Base-by-base conservation (phyloP, 1,284 basidiomycete species). In the Ustanciosporium gigantosporum region DNA sequence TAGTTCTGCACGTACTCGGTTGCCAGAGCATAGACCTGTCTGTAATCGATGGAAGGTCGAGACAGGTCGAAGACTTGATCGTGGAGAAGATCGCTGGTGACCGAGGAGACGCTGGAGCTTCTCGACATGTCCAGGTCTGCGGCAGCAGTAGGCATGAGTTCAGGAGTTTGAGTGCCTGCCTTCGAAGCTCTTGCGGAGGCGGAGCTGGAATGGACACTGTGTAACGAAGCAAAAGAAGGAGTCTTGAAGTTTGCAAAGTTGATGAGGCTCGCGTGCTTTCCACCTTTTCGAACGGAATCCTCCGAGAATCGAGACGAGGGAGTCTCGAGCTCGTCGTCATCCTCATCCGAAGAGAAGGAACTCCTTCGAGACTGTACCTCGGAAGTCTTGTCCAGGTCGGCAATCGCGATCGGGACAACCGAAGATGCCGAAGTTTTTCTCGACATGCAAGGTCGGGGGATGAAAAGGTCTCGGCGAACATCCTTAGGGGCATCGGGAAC, bases 11-110 rank as follows among this genome's bases (percentile, higher is more conserved):
- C 46, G 22, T 48, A 48, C 25, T 48, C 31, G 23, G 41, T 36
- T 9, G 46, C 46, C 3, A 48, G 25, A 6, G 32, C 25, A 35
- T 48, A 39, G 23, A 39, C 37, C 14, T 15, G 5, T 2, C 22
- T n/a, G 37, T 39, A 48, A 17, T 50, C 47, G 6, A 53, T 20
- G 29, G 41, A 42, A 1, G 32, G 25, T 4, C 43, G 39, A 9
- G 45, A 45, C 17, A 60, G 32, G 27, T 60, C 57, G 19, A 60
- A 60, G 3, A 59, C 19, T 19, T 35, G 32, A 9, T 35, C 32
- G 11, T 13, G 8, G 9, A 8, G 8, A 19, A 19, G 11, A 19
- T 9, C 20, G 32, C 32, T 35, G 17, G 17, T 19, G 14, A 19
- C 46, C 16, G 42, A 36, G 35, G 41, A 48, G 27, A 42, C 37